Conservation (phyloP, 495 filamentous ascomycete genomes). For the Chlorociboria aeruginascens region DNA sequence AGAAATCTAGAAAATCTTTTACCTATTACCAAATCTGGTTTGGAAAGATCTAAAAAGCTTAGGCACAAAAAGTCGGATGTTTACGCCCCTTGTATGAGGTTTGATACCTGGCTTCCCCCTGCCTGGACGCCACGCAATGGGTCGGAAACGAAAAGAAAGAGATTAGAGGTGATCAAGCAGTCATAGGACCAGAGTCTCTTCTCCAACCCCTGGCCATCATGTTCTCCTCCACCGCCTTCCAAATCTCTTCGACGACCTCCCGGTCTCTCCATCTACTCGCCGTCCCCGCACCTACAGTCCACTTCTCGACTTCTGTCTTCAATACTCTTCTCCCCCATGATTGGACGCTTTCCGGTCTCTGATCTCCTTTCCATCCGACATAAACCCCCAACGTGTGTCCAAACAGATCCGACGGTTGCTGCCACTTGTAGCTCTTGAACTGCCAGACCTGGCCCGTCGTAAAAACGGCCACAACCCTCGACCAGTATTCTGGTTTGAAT, state of each 20-base stretch:
- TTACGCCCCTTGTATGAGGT: too few species aligned
- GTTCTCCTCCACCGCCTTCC: conserved; percentile 76
- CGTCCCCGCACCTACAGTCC: conserved; percentile 36
- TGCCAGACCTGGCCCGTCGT: conserved; percentile 98
- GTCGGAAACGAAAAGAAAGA: neutral
- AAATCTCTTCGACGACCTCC: conserved; percentile 88
- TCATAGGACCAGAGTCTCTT: conserved; percentile 44
- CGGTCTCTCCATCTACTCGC: conserved; percentile 75
- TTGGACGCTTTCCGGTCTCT: conserved; percentile 60
- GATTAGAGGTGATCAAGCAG: neutral
- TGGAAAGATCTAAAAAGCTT: too few species aligned
- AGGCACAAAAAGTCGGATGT: too few species aligned
- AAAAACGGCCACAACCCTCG: conserved; percentile 90
- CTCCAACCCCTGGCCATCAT: conserved; percentile 83
- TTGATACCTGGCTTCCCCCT: too few species aligned
- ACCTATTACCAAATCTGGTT: too few species aligned
- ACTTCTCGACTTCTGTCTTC: conserved; percentile 66
- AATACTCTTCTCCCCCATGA: conserved; percentile 78
- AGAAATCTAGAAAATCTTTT: too few species aligned
- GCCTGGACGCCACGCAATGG: neutral
- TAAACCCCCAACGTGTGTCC: conserved; percentile 76
- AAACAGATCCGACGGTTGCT: conserved; percentile 79
- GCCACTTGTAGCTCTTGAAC: conserved; percentile 97
- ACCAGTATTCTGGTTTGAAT: conserved; percentile 98
- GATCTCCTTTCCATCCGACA: conserved; percentile 84